Conservation (phyloP, 345 rosid genomes). For the Aegle marmelos region DNA sequence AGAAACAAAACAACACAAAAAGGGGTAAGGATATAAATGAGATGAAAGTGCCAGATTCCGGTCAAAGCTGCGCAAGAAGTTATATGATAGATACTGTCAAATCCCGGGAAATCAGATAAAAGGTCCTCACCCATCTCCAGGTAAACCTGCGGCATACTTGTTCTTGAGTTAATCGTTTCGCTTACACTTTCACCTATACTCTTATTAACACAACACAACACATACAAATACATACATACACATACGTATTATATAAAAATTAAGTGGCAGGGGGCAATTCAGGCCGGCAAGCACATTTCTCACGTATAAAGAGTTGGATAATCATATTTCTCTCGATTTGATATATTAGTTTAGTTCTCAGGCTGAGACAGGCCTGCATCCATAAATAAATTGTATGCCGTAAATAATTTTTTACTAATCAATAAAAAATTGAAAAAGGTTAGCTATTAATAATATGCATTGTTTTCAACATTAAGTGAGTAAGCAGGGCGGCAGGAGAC, state of each 20-base stretch:
- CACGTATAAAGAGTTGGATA: background rate
- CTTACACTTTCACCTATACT: background rate
- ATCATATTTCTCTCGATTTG: background rate
- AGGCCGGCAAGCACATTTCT: background rate
- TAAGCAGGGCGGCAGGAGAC: slow-evolving; percentile 12
- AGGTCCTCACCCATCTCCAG: background rate
- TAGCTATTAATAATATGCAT: background rate
- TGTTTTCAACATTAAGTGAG: background rate
- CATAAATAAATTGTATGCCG: background rate
- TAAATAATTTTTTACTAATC: background rate
- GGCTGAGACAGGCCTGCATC: slow-evolving; percentile 8
- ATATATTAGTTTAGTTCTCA: background rate
- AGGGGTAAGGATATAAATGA: background rate
- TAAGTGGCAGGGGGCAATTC: background rate
- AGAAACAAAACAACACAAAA: background rate
- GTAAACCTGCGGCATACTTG: background rate
- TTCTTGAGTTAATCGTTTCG: background rate
- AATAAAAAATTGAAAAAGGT: background rate
- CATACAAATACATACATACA: too few species aligned
- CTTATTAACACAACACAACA: too few species aligned
- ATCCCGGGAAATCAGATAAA: slow-evolving; percentile 9
- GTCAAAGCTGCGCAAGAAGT: slow-evolving; percentile 1
- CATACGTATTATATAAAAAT: background rate
- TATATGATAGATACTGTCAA: background rate
- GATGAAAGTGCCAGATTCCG: background rate